A percentile compares a stretch with the other conserved stretches of the same genome.
Evolutionary conservation across 2,329 filamentous ascomycete species (phyloP).

Genomic region (Stagonosporopsis rhizophila): DNA sequence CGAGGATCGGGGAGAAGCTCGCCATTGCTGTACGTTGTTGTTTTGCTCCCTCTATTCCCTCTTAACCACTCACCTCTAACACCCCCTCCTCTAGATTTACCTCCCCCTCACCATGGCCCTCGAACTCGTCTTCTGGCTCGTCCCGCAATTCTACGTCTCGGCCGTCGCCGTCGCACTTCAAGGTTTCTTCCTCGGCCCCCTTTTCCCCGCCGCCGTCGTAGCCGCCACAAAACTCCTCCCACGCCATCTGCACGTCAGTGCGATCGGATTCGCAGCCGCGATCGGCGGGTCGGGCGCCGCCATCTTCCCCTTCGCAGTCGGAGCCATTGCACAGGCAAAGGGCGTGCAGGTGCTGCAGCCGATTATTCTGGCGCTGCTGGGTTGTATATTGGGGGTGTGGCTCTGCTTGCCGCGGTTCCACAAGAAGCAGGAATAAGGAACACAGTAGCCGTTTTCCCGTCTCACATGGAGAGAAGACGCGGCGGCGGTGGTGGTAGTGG

Average conservation of each 20-base stretch:
- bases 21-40: constrained; percentile 52
- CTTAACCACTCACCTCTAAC: background rate
- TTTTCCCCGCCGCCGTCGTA: constrained; percentile 79
- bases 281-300: constrained; percentile 78
- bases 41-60: background rate
- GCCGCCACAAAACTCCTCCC: constrained; percentile 77
- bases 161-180: constrained; percentile 74
- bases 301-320: constrained; percentile 69
- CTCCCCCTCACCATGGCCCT: constrained; percentile 68
- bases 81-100: constrained; percentile 58
- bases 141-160: constrained; percentile 77
- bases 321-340: constrained; percentile 69
- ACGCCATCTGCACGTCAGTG: constrained; percentile 75
- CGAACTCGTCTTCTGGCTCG: constrained; percentile 80
- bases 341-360: constrained; percentile 68
- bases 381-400: constrained; percentile 61
- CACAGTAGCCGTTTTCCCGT: no score
- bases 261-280: constrained; percentile 80
- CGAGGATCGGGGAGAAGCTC: constrained; percentile 73
- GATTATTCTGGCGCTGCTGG: constrained; percentile 63
- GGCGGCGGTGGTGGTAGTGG: background rate
- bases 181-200: constrained; percentile 80
- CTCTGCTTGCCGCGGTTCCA: constrained; percentile 56
- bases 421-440: constrained; percentile 48
- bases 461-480: no score